A percentile compares a stretch with the other conserved stretches of the same genome.
Conservation (phyloP, 805 yeast species). For the Metschnikowia colocasiae region DNA sequence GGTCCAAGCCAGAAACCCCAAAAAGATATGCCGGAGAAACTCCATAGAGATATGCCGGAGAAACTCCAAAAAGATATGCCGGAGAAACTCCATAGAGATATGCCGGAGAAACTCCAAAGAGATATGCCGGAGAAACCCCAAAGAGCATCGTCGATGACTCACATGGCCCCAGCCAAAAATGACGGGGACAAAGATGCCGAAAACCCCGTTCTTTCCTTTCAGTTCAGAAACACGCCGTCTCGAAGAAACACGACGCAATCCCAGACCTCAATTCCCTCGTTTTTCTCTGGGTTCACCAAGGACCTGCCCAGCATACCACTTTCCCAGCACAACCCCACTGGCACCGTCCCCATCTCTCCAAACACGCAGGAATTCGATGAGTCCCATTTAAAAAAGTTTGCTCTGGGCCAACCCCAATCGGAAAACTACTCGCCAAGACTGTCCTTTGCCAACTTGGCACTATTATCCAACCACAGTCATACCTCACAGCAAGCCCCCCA, state of each 20-base stretch:
- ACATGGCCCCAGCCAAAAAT: not conserved
- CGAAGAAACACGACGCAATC: slow-evolving; percentile 7
- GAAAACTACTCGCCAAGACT: slow-evolving; percentile 18
- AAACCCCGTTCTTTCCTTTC: slow-evolving; percentile 9
- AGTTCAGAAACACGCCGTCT: slow-evolving; percentile 2
- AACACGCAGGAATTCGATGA: slow-evolving; percentile 9
- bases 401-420: slow-evolving; percentile 4
- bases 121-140: not conserved
- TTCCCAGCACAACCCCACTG: not conserved
- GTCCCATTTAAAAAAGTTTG: not conserved
- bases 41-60: not conserved
- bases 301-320: not conserved
- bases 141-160: not conserved
- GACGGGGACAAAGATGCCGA: not conserved
- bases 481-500: slow-evolving; percentile 6
- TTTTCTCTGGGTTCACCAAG: not conserved
- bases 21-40: not conserved
- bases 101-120: not conserved
- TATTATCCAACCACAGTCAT: not conserved
- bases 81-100: no score
- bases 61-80: not conserved
- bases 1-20: not conserved
- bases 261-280: slow-evolving; percentile 6
- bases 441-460: slow-evolving; percentile 12
- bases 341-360: slow-evolving; percentile 8